Conservation (phyloP, 768 basidiomycete genomes). For the Galerina sulciceps region DNA sequence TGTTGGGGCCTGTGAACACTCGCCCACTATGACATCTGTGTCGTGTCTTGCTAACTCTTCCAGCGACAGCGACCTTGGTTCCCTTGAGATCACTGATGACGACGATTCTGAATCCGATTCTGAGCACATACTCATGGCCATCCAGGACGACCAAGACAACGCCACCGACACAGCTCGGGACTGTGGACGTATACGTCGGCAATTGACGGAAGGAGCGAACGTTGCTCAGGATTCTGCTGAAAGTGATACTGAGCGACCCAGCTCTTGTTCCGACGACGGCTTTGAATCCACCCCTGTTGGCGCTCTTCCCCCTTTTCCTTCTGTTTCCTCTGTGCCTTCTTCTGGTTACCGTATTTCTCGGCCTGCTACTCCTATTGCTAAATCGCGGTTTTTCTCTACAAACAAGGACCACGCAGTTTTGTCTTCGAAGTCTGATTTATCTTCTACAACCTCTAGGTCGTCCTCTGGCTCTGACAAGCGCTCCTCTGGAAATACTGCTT, state of each 20-base stretch:
- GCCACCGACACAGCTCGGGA: not conserved
- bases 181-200: not conserved
- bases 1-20: not conserved
- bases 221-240: not conserved
- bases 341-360: not conserved
- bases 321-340: not conserved
- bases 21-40: not conserved
- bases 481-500: not conserved
- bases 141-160: not conserved
- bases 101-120: constrained; percentile 8
- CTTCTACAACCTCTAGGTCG: not conserved
- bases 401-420: not conserved
- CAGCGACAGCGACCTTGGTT: constrained; percentile 38
- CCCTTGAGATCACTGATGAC: constrained; percentile 15
- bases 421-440: not conserved
- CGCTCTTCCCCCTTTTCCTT: not conserved
- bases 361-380: constrained; percentile 4
- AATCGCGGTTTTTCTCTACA: not conserved
- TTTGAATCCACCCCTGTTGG: not conserved
- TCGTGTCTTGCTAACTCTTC: constrained; percentile 11
- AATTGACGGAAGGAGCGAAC: not conserved
- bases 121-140: constrained; percentile 4
- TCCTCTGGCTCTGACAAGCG: not conserved
- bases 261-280: not conserved
- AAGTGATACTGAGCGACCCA: too few relatives aligned